Conservation (phyloP, 805 yeast genomes). For the Kodamaea nitidulidarum region DNA sequence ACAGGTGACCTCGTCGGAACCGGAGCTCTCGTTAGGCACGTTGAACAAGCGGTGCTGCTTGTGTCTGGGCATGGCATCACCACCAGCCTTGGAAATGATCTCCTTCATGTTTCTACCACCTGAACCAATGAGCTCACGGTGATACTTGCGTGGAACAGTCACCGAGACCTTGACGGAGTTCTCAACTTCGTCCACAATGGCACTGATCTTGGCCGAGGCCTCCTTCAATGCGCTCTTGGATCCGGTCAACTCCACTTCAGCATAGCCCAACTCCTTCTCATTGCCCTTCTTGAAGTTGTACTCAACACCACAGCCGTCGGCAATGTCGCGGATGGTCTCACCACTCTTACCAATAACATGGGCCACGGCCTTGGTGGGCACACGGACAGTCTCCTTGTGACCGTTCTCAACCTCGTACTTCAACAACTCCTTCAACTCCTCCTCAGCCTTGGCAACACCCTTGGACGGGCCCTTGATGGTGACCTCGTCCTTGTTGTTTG, state of each 20-base stretch:
- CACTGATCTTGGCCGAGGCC: constrained; percentile 61
- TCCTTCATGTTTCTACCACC: constrained; percentile 71
- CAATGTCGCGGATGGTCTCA: constrained; percentile 74
- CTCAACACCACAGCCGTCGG: constrained; percentile 64
- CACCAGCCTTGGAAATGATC: constrained; percentile 75
- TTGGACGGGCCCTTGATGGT: constrained; percentile 83
- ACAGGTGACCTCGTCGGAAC: constrained; percentile 54
- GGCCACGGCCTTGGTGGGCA: constrained; percentile 74
- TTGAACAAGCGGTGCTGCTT: constrained; percentile 55
- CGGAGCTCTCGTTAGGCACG: constrained; percentile 66
- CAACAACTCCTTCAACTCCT: constrained; percentile 76
- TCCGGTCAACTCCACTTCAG: constrained; percentile 71
- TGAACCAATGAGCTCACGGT: constrained; percentile 72
- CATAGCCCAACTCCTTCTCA: constrained; percentile 47
- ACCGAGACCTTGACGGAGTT: constrained; percentile 56
- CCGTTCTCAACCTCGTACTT: constrained; percentile 88
- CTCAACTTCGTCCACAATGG: constrained; percentile 60
- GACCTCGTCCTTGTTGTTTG: constrained; percentile 56
- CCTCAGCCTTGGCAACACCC: constrained; percentile 79
- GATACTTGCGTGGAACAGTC: constrained; percentile 69
- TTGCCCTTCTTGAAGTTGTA: constrained; percentile 42
- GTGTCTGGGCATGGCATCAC: constrained; percentile 40
- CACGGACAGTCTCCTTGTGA: constrained; percentile 53
- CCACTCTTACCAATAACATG: constrained; percentile 89
- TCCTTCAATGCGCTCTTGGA: constrained; percentile 68